Evolutionary conservation across 345 rosid genomes (phyloP), one percentile per base, ranked within the genome.

Genomic region (Euphorbia lathyris): DNA sequence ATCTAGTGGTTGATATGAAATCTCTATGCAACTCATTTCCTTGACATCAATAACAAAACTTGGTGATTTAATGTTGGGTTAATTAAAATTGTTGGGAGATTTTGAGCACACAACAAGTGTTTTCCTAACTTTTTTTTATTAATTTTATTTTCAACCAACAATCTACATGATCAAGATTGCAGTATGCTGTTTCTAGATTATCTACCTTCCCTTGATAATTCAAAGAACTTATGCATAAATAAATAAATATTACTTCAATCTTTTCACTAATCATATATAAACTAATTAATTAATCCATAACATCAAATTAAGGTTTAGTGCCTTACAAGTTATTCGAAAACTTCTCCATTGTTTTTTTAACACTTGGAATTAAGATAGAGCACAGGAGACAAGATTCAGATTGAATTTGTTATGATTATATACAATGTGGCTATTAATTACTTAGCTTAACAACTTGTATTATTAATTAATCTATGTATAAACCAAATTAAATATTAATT

Each of bases 71-170:
- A 63, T 50, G 63, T 38, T 38, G 69, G 50, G 29, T 55, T 66
- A n/a, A 17, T 69, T 70, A 25, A 19, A 63, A 45, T 67, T 57
- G 69, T 62, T 58, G 70, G 70, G 65, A 26, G 61, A 64, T 55
- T 59, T 16, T 14, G 30, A 53, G 74, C 60, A 68, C 68, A 36
- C 70, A 30, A 65, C 82, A 80, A 74, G 74, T 53, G 61, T 65
- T 58, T 70, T 48, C 6, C 43, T 1, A 2, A 2, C 51, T 19
- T 26, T 47, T 29, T 10, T 20, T 26, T n/a, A 6, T 45, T 7
- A 11, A 7, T 45, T 45, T 45, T 40, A 4, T 25, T 53, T 53
- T 9, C 20, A 11, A 12, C 60, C 51, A 55, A n/a, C 22, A 38
- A 16, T 58, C 25, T 27, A 4, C n/a, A 27, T 26, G 38, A 65